Percentiles rank a stretch among this genome's conserved stretches.
phyloP scores from a whole-genome alignment of 129 eudicot species.

The Centella asiatica region DNA sequence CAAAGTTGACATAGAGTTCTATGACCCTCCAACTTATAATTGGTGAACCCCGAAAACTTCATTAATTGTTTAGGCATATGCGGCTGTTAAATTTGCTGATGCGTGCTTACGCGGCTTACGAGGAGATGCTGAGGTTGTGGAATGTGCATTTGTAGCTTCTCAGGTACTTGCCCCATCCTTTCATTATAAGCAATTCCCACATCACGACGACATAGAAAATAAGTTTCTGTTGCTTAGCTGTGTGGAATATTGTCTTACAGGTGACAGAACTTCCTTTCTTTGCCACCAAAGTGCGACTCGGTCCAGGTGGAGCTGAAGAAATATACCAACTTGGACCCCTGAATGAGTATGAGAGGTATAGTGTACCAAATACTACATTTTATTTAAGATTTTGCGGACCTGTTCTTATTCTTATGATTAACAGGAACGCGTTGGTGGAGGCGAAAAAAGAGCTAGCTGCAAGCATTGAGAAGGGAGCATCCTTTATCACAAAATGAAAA shows the following conservation, averaged over 20 bases:
- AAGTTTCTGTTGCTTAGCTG: background rate
- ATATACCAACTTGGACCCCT: constrained; percentile 68
- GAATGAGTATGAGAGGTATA: constrained; percentile 79
- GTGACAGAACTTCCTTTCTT: constrained; percentile 91
- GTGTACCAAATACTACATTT: background rate
- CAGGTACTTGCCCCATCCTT: constrained; percentile 35
- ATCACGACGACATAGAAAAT: no score
- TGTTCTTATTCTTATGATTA: constrained; percentile 7
- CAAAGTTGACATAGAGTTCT: background rate
- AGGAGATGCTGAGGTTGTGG: constrained; percentile 82
- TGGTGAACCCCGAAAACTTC: background rate
- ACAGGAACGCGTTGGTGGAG: constrained; percentile 74
- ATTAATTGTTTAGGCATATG: constrained; percentile 55
- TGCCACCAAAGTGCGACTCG: constrained; percentile 69
- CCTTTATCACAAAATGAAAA: constrained; percentile 60
- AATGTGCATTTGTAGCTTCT: constrained; percentile 77
- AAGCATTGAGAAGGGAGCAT: constrained; percentile 82
- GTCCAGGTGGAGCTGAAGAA: constrained; percentile 79
- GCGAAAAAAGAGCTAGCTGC: constrained; percentile 63
- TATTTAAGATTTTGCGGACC: no score
- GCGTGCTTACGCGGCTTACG: constrained; percentile 78
- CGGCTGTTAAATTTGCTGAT: constrained; percentile 88
- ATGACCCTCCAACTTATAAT: background rate
- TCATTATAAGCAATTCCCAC: background rate
- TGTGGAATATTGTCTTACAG: constrained; percentile 21